These are phyloP conservation scores for Saccharomycopsis sp. DNA, from an alignment of 805 yeast genomes.

Conservation along the genomic window DNA sequence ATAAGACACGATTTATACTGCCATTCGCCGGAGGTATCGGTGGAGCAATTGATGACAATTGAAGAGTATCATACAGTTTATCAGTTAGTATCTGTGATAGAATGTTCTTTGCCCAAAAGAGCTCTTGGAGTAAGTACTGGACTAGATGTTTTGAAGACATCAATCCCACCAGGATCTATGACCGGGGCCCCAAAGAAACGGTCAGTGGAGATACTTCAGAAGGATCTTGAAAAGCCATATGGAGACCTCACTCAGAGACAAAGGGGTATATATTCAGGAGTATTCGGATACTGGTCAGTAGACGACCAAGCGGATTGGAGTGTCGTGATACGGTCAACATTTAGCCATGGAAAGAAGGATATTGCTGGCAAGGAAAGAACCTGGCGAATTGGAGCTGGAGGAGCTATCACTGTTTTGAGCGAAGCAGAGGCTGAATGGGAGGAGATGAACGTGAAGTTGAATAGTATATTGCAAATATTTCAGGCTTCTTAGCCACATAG, in stretches of 20 bases:
- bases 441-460: slow-evolving; percentile 78
- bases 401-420: slow-evolving; percentile 90
- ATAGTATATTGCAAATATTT: slow-evolving; percentile 74
- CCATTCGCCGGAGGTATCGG: slow-evolving; percentile 46
- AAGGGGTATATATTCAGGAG: slow-evolving; percentile 91
- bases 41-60: slow-evolving; percentile 76
- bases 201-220: slow-evolving; percentile 75
- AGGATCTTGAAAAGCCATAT: slow-evolving; percentile 26
- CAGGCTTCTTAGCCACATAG: background rate
- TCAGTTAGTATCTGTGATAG: slow-evolving; percentile 86
- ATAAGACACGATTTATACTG: slow-evolving; percentile 86
- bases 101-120: slow-evolving; percentile 43
- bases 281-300: slow-evolving; percentile 90
- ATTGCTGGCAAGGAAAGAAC: slow-evolving; percentile 8
- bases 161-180: slow-evolving; percentile 98
- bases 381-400: slow-evolving; percentile 97
- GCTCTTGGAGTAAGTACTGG: slow-evolving; percentile 13
- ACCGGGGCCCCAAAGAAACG: slow-evolving; percentile 98
- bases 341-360: slow-evolving; percentile 48
- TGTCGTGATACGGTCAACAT: slow-evolving; percentile 83
- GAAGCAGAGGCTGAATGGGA: slow-evolving; percentile 83
- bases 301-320: slow-evolving; percentile 92
- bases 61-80: slow-evolving; percentile 90
- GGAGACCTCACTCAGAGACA: slow-evolving; percentile 28
- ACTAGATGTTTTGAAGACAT: slow-evolving; percentile 39